phyloP scores from a whole-genome alignment of 1,284 basidiomycete genomes.

The Trichosporon sp. region DNA sequence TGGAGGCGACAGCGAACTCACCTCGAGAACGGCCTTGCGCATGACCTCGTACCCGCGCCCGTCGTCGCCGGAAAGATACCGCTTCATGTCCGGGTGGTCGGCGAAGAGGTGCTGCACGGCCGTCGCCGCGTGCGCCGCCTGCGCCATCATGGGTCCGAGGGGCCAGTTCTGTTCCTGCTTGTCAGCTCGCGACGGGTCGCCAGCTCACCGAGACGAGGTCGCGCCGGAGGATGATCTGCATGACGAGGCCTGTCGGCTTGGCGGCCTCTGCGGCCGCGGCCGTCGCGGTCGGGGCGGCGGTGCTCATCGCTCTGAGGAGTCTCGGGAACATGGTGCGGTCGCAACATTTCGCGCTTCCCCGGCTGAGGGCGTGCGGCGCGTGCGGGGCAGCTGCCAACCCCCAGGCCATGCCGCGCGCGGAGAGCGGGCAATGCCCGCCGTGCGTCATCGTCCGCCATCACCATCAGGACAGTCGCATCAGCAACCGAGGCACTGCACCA shows the following conservation, averaged over 20 bases:
- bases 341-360: background rate
- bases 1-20: constrained; percentile 16
- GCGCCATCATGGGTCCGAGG: constrained; percentile 53
- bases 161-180: constrained; percentile 49
- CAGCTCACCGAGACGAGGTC: constrained; percentile 41
- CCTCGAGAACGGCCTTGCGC: constrained; percentile 45
- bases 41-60: constrained; percentile 40
- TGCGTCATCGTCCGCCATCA: constrained; percentile 3
- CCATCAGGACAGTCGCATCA: background rate
- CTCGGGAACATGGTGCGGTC: background rate
- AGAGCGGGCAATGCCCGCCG: background rate
- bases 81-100: constrained; percentile 35
- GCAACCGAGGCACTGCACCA: background rate
- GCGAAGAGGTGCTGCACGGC: constrained; percentile 44
- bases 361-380: no score
- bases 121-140: constrained; percentile 53
- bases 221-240: constrained; percentile 49
- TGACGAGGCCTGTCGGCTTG: constrained; percentile 40
- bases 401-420: background rate
- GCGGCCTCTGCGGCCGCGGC: background rate
- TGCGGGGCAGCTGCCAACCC: background rate
- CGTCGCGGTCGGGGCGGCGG: background rate
- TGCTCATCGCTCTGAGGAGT: constrained; percentile 1
- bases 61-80: constrained; percentile 39
- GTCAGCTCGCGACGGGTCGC: background rate